Base-by-base conservation (phyloP, 2,329 filamentous ascomycete genomes). In the Juglanconis sp. region DNA sequence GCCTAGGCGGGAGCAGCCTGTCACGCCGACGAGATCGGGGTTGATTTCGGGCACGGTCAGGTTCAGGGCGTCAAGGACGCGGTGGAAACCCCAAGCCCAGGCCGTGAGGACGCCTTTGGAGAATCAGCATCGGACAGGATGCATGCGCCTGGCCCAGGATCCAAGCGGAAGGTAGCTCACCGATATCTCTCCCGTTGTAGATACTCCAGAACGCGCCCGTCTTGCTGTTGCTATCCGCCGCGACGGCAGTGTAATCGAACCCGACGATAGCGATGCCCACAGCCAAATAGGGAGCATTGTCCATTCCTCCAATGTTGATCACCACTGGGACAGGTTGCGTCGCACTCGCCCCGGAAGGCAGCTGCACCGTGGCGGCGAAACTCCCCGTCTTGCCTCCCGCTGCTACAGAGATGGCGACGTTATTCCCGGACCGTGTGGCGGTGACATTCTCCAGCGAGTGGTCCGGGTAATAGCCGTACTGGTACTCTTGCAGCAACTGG, bases 51-150 rank as follows among this genome's bases (percentile, higher is more conserved):
- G 74, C 3, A 78, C 78, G 0, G 77, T 79, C 24, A 69, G 66
- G 70, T 81, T 79, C 13, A 84, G 72, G 40, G 75, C 80, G 70
- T 84, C 81, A 32, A 84, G 78, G 49, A 81, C 76, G 58, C 79
- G 77, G 66, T 80, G 79, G 64, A 83, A 81, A 49, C 77, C 80
- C 80, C 81, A 84, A 11, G 80, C 79, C 81, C 81, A 83, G 11
- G 81, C 81, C 11, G 78, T 82, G 56, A 82, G 71, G 42, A 80
- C 78, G 60, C 80, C 79, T 57, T 32, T 31, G 5, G 10, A 31
- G 8, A 4, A 42, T 11, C 7, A 36, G 13, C 17, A 44, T 15
- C 15, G 30, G 36, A 17, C 8, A 6, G 8, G 13, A 31, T 30
- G 57, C 15, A 48, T 8, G 17, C 3, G 15, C 8, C n/a, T 31